Evolutionary conservation across 129 eudicot species (phyloP), one percentile per base, ranked within the genome.

Genomic region (Apium graveolens): DNA sequence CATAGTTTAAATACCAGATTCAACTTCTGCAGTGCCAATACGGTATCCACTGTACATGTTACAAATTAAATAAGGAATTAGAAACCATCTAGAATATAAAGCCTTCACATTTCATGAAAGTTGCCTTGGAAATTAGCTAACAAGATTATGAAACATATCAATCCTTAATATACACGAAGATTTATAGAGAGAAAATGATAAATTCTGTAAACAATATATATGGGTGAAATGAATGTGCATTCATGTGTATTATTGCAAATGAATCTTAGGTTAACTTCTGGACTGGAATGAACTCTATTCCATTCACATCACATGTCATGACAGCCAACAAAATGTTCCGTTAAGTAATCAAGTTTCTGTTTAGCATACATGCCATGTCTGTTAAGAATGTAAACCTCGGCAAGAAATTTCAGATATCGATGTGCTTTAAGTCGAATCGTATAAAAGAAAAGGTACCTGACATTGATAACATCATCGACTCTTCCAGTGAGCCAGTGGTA

Each of bases 401-500:
- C 24, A 48, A 29, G 82, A 73, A 42, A 7, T 74, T 42, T 42
- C 9, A 13, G 38, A 35, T 35, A 9, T 26, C 1, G 1, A 11
- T 72, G 76, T 39, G 34, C 14, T 14, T 71, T 39, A 43, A 73
- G 60, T 26, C 13, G 57, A 39, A 5, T 43, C 39, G 37, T 32
- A 74, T 37, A 62, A 37, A 53, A 14, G 26, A 35, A 21, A 53
- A 69, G 57, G 41, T 88, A 92, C 96, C 98, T 92, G 85, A 93
- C 98, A 37, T 93, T 93, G 79, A 93, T 93, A 37, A 93, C 98
- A 83, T 93, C 98, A 79, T 91, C 98, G 75, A 93, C 98, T 93
- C 98, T 89, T 76, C 98, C 98, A 31, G 98, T 93, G 78, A 93
- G 97, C 98, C 98, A 93, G 80, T 93, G 86, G 83, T 93, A 91